A percentile compares a stretch with the other conserved stretches of the same genome.
Conservation (phyloP, 129 eudicot species). For the Saposhnikovia divaricata region DNA sequence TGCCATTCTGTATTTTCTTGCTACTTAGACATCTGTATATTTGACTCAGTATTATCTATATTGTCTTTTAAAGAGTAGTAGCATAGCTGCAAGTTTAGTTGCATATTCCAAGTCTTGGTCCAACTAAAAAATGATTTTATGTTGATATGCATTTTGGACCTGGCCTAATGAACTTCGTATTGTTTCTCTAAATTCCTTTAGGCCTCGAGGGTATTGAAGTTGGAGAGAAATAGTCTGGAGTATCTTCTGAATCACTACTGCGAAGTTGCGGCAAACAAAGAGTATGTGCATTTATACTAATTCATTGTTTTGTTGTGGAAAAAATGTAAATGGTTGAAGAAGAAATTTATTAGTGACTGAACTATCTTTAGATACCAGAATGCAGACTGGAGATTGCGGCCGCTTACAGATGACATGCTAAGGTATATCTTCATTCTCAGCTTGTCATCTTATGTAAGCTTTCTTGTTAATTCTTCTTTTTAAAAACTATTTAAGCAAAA, state of each 20-base stretch:
- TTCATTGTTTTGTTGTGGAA: neutral
- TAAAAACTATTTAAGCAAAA: neutral
- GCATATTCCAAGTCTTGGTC: neutral
- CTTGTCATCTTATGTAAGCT: neutral
- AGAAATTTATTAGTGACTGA: constrained; percentile 4
- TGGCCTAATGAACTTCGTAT: neutral
- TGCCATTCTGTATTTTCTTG: neutral
- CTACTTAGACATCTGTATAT: neutral
- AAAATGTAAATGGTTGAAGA: neutral
- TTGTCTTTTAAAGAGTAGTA: neutral
- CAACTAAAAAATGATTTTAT: neutral
- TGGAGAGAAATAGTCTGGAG: constrained; percentile 88
- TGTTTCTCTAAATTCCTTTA: constrained; percentile 2
- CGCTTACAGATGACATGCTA: constrained; percentile 74
- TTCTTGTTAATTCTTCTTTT: neutral
- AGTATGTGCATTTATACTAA: constrained; percentile 35
- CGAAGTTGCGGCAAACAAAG: constrained; percentile 83
- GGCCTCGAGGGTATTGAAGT: constrained; percentile 87
- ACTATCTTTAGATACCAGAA: constrained; percentile 71
- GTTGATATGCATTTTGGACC: neutral
- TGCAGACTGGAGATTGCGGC: constrained; percentile 98
- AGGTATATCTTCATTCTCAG: constrained; percentile 28
- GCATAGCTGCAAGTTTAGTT: neutral
- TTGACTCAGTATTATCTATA: neutral
- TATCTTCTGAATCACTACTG: constrained; percentile 69